Conservation (phyloP, 1,139 yeast genomes). For the Yamadazyma taylorii region DNA sequence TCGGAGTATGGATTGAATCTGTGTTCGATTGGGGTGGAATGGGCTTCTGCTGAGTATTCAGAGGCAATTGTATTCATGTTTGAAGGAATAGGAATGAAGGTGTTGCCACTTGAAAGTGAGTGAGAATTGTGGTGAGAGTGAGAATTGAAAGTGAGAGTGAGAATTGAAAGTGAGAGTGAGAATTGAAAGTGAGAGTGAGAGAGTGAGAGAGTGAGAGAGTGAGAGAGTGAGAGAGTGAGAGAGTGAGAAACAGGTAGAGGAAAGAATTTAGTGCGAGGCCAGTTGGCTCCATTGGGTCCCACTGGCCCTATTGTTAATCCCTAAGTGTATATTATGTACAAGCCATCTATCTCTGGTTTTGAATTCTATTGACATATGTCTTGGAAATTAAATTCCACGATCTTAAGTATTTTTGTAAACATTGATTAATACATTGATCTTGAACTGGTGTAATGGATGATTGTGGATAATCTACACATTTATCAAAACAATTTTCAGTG, state of each 20-base stretch:
- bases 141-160: too few relatives aligned
- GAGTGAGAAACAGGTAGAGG: too few relatives aligned
- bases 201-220: too few relatives aligned
- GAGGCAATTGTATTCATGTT: constrained; percentile 52
- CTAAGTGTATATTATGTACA: neutral
- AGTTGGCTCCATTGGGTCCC: too few relatives aligned
- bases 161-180: too few relatives aligned
- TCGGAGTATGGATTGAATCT: constrained; percentile 94
- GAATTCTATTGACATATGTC: constrained; percentile 74
- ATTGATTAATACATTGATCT: constrained; percentile 63
- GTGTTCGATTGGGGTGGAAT: constrained; percentile 78
- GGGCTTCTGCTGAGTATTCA: constrained; percentile 56
- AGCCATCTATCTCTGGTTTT: constrained; percentile 19
- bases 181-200: too few relatives aligned
- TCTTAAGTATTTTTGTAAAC: constrained; percentile 85
- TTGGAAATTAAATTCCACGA: constrained; percentile 86
- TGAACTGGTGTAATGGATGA: constrained; percentile 32
- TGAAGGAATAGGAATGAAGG: neutral
- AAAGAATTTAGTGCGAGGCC: too few relatives aligned
- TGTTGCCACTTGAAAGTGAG: constrained; percentile 1
- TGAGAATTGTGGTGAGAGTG: neutral
- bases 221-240: too few relatives aligned
- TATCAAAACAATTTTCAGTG: constrained; percentile 85
- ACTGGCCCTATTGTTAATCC: too few relatives aligned
- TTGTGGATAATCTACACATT: constrained; percentile 63